phyloP scores from a whole-genome alignment of 2,329 filamentous ascomycete species.

The Neonectria ditissima region DNA sequence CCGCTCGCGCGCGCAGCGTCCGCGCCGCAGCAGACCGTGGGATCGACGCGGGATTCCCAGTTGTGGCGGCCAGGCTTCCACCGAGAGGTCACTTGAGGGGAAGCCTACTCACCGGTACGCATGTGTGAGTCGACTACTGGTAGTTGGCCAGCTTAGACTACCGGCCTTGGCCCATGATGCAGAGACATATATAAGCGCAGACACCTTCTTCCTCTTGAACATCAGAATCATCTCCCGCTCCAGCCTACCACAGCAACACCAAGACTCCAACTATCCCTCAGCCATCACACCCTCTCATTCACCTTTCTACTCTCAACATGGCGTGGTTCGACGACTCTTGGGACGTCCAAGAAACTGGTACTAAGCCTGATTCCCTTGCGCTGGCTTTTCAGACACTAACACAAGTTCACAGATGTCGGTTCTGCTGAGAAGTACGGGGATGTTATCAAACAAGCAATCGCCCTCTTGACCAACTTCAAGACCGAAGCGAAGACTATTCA shows the following conservation, averaged over 20 bases:
- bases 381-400: slow-evolving; percentile 8
- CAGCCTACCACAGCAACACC: background rate
- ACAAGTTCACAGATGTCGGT: slow-evolving; percentile 15
- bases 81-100: slow-evolving; percentile 23
- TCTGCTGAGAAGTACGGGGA: slow-evolving; percentile 29
- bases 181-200: slow-evolving; percentile 15
- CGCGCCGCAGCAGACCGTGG: slow-evolving; percentile 12
- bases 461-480: slow-evolving; percentile 26
- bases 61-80: slow-evolving; percentile 18
- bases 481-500: slow-evolving; percentile 29
- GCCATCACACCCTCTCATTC: background rate
- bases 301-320: slow-evolving; percentile 17
- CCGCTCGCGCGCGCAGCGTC: slow-evolving; percentile 1
- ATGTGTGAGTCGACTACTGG: background rate
- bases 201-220: background rate
- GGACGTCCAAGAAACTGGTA: slow-evolving; percentile 31
- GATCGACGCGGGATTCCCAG: slow-evolving; percentile 6
- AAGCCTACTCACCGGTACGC: slow-evolving; percentile 8
- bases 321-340: slow-evolving; percentile 34
- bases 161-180: background rate
- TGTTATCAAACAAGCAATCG: slow-evolving; percentile 27
- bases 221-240: background rate
- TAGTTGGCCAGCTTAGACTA: slow-evolving; percentile 2
- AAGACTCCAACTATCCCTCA: background rate
- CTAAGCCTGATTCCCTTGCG: background rate